Evolutionary conservation across 345 rosid genomes (phyloP), one percentile per base, ranked within the genome.

Genomic region (Diplotaxis tenuifolia): DNA sequence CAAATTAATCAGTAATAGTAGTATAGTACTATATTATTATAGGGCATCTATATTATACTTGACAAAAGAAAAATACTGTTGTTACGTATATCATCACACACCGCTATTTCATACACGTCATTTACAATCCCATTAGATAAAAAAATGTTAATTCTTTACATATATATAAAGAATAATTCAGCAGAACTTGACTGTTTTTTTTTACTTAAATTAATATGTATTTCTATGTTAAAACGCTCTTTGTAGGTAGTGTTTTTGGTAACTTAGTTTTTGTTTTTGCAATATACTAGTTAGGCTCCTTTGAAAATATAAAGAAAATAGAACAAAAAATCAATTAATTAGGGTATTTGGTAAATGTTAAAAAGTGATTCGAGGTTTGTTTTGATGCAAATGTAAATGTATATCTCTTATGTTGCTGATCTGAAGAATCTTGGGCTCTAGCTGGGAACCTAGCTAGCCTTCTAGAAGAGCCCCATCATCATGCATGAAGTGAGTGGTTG

Each of bases 401-500:
- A 10, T 4, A 23, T 53, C 31, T 52, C 19, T 61, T 67, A 14
- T 60, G 68, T 61, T 68, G 73, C 32, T 54, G 63, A 69, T 25
- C 0, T 68, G 7, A 53, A 75, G 69, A 68, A 68, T 62, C 0
- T 25, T 61, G 47, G 38, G 60, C 18, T 31, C n/a, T 31, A 52
- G 67, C 47, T 10, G 8, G 20, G 36, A 68, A 36, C 58, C 68
- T 53, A 62, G 63, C 68, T 53, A 62, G 63, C 40, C 74, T 76
- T 76, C 75, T 63, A 76, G 79, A 76, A 70, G 75, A 70, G 29
- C 5, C 32, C 31, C 54, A 76, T 76, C 60, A 76, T 63, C 75
- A 56, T 76, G 79, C 75, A 70, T 63, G 79, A 70, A 40, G 42
- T 34, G 75, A 70, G 67, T 76, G 67, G 71, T 76, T 70, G 54